These are phyloP conservation scores for Teunomyces barrocoloradensis DNA, from an alignment of 805 yeast genomes.

Conservation along the genomic window DNA sequence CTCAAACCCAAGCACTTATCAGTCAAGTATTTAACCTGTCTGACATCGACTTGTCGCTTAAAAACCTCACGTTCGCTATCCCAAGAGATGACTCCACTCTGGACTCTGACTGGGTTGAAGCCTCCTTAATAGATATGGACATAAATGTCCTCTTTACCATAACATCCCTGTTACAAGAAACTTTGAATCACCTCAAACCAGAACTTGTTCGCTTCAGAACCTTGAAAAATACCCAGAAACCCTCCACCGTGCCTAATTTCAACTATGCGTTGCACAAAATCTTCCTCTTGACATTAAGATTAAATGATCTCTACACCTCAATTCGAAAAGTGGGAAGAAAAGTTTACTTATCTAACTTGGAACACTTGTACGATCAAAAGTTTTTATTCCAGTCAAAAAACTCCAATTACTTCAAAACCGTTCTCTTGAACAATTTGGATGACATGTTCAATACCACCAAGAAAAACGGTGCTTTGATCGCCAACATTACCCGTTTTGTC, in stretches of 20 bases:
- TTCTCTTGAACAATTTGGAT: constrained; percentile 28
- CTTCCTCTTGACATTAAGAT: constrained; percentile 42
- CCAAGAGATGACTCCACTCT: constrained; percentile 15
- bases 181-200: constrained; percentile 25
- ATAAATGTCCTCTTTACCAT: constrained; percentile 29
- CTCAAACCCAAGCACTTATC: constrained; percentile 18
- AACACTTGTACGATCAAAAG: constrained; percentile 43
- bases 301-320: constrained; percentile 50
- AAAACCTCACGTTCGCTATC: constrained; percentile 15
- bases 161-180: constrained; percentile 21
- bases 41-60: constrained; percentile 27
- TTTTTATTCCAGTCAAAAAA: constrained; percentile 27
- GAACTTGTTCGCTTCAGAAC: constrained; percentile 16
- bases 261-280: constrained; percentile 46
- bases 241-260: constrained; percentile 28
- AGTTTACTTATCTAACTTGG: constrained; percentile 43
- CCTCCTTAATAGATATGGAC: constrained; percentile 39
- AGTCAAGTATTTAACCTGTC: constrained; percentile 16
- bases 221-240: constrained; percentile 13
- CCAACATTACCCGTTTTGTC: constrained; percentile 46
- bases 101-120: constrained; percentile 18
- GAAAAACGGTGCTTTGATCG: constrained; percentile 48
- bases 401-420: constrained; percentile 28
- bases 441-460: constrained; percentile 43
- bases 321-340: constrained; percentile 48